phyloP scores from a whole-genome alignment of 2,329 filamentous ascomycete genomes.

The Xylaria sp. region DNA sequence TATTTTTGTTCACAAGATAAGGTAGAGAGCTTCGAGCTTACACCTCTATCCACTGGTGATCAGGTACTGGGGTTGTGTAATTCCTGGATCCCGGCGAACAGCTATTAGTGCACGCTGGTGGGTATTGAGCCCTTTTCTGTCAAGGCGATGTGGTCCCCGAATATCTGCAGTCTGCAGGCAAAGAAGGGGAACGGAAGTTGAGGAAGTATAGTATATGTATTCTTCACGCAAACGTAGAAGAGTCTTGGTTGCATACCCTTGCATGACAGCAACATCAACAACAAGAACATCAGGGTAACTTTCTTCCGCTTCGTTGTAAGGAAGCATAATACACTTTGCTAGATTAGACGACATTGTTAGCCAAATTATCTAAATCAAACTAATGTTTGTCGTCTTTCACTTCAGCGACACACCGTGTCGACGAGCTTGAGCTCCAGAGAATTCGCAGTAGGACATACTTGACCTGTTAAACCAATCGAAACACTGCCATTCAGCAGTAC shows the following conservation, averaged over 20 bases:
- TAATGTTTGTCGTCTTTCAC: background rate
- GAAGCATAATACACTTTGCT: background rate
- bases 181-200: constrained; percentile 6
- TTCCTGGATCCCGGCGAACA: background rate
- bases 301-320: background rate
- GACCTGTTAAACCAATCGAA: constrained; percentile 4
- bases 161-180: constrained; percentile 10
- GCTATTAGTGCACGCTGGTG: background rate
- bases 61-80: background rate
- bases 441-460: background rate
- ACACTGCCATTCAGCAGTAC: background rate
- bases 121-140: constrained; percentile 1
- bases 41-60: background rate
- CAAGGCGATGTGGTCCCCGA: background rate
- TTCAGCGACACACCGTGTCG: background rate
- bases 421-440: background rate
- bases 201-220: constrained; percentile 5
- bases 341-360: background rate
- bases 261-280: background rate
- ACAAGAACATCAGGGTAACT: background rate
- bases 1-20: background rate
- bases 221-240: background rate
- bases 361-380: background rate
- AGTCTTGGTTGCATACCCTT: background rate
- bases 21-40: background rate